These are phyloP conservation scores for Spathaspora sp. DNA, from an alignment of 805 yeast genomes.

Conservation along the genomic window DNA sequence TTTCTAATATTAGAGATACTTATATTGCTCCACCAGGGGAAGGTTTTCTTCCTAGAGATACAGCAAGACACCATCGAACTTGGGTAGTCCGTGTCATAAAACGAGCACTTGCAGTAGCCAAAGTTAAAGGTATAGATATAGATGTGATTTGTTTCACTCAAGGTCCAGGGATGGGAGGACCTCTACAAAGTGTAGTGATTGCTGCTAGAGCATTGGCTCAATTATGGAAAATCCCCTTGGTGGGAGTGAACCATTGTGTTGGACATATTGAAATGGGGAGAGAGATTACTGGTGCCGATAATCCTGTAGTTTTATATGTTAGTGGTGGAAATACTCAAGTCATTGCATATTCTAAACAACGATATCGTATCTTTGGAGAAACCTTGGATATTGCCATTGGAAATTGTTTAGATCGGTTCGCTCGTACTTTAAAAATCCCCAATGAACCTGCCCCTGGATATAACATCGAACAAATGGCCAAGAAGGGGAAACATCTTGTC, in stretches of 20 bases:
- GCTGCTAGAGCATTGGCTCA: slow-evolving; percentile 85
- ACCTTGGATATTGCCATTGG: slow-evolving; percentile 97
- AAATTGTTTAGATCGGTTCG: slow-evolving; percentile 93
- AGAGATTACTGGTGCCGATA: slow-evolving; percentile 95
- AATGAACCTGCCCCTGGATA: slow-evolving; percentile 97
- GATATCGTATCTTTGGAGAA: slow-evolving; percentile 98
- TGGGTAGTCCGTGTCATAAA: slow-evolving; percentile 85
- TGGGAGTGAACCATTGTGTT: slow-evolving; percentile 95
- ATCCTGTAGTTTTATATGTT: slow-evolving; percentile 94
- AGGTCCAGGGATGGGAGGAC: slow-evolving; percentile 99
- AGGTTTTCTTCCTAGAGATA: slow-evolving; percentile 94
- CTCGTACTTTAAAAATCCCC: slow-evolving; percentile 81
- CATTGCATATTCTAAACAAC: slow-evolving; percentile 89
- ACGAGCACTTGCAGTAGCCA: slow-evolving; percentile 61
- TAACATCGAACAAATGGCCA: slow-evolving; percentile 93
- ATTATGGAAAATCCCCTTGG: slow-evolving; percentile 77
- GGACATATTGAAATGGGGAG: slow-evolving; percentile 99
- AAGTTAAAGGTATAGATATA: slow-evolving; percentile 45
- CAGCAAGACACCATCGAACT: slow-evolving; percentile 93
- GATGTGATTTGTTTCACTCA: slow-evolving; percentile 91
- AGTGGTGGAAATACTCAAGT: slow-evolving; percentile 99
- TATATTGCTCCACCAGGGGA: slow-evolving; percentile 97
- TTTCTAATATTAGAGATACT: slow-evolving; percentile 92
- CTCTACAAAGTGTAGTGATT: slow-evolving; percentile 85
- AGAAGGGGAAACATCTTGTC: slow-evolving; percentile 57